Evolutionary conservation across 2,329 filamentous ascomycete genomes (phyloP), one percentile per base, ranked within the genome.

Genomic region (Fusarium sublunatum): DNA sequence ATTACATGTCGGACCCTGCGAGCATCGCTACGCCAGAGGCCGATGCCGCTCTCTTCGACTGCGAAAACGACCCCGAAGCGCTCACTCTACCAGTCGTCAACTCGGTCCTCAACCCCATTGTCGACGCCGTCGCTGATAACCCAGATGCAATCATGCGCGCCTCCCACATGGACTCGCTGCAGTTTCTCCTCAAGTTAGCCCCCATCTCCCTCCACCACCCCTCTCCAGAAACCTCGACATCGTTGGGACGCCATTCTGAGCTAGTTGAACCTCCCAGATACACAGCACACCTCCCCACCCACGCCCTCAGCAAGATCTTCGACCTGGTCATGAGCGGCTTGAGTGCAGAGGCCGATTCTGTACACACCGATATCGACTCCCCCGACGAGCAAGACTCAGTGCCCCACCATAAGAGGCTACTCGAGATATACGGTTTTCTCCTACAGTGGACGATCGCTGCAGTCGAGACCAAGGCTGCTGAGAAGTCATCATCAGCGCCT

Each of bases 181-280:
- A 97, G 77, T 97, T 97, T 74, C 82, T 99, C 58, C 85, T 99
- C 81, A 99, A 99, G 94, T 98, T 87, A 83, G 92, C 86, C 73
- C 84, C 86, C 78, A 82, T 81, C 75, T 83, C 80, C 78, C 58
- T 68, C 55, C 56, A 68, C 54, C 59, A 48, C 55, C 55, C 50
- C n/a, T 60, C 49, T 60, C 49, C 61, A 42, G 55, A 69, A 47
- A 38, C 59, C 53, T 12, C 69, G 58, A 51, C 61, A 29, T 26
- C 51, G 42, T 61, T 68, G 66, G 65, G 67, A 70, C 69, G 54
- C 52, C 57, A 71, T 71, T 71, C 69, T 71, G 69, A 71, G 69
- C 69, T 71, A 89, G 80, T 85, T 86, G 77, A 78, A 82, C 73
- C 79, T 75, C 88, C 83, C 84, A 98, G 94, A 85, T 92, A 90